A percentile compares a stretch with the other conserved stretches of the same genome.
Conservation (phyloP, 1,284 basidiomycete genomes). For the Pseudozyma sp. region DNA sequence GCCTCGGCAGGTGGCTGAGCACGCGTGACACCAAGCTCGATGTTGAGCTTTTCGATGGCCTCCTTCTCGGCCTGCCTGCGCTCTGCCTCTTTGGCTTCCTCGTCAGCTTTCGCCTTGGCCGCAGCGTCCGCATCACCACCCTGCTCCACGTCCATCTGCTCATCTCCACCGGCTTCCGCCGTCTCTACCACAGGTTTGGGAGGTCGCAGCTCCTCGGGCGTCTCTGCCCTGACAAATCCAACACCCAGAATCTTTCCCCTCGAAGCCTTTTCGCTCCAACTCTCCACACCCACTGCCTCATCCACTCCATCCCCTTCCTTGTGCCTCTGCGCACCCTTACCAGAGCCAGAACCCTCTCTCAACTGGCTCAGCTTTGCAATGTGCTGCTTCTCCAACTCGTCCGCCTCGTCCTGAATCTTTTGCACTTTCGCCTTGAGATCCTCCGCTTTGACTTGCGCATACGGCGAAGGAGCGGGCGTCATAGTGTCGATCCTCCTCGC, state of each 20-base stretch:
- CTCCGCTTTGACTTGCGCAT: slow-evolving; percentile 36
- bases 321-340: slow-evolving; percentile 4
- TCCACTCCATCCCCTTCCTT: slow-evolving; percentile 1
- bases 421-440: slow-evolving; percentile 41
- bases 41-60: slow-evolving; percentile 40
- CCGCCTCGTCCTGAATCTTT: slow-evolving; percentile 31
- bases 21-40: slow-evolving; percentile 27
- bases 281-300: slow-evolving; percentile 12
- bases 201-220: slow-evolving; percentile 47
- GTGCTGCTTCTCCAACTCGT: slow-evolving; percentile 24
- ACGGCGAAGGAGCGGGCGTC: slow-evolving; percentile 54
- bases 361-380: slow-evolving; percentile 23
- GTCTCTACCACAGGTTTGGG: slow-evolving; percentile 11
- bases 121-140: slow-evolving; percentile 1
- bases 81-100: slow-evolving; percentile 15
- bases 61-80: slow-evolving; percentile 32
- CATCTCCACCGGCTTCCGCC: slow-evolving; percentile 1
- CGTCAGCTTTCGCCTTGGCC: background rate
- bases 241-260: slow-evolving; percentile 56
- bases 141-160: slow-evolving; percentile 8
- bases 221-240: slow-evolving; percentile 52
- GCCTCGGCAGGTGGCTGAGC: slow-evolving; percentile 1
- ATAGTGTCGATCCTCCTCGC: slow-evolving; percentile 60
- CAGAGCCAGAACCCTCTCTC: slow-evolving; percentile 4
- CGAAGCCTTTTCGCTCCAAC: slow-evolving; percentile 46